These are phyloP conservation scores for Paramecium octaurelia DNA, from an alignment of 73 alveolate genomes.

Conservation along the genomic window DNA sequence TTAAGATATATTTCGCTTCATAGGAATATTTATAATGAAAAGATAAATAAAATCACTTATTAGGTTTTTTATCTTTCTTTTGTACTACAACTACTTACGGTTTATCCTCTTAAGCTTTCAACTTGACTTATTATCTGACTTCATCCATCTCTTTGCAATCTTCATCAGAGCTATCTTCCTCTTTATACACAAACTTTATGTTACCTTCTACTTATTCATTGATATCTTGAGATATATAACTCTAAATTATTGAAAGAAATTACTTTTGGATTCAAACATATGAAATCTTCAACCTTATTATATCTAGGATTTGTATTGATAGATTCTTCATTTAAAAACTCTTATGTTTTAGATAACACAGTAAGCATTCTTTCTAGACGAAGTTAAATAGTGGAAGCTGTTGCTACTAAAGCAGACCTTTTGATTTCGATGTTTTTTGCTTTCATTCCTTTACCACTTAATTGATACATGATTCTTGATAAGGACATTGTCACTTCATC, in stretches of 20 bases:
- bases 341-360: not conserved
- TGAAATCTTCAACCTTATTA: not conserved
- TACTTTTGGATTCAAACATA: constrained; percentile 16
- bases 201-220: not conserved
- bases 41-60: not conserved
- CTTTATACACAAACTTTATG: not conserved
- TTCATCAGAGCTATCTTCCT: not conserved
- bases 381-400: not conserved
- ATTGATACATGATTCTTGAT: not conserved
- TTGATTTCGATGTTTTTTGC: not conserved
- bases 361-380: constrained; percentile 25
- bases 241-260: not conserved
- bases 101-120: not conserved
- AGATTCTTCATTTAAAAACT: constrained; percentile 5
- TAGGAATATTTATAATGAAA: not conserved
- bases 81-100: not conserved
- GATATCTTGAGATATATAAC: not conserved
- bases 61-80: not conserved
- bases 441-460: not conserved
- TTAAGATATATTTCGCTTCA: not conserved
- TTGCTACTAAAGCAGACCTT: not conserved
- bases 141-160: not conserved
- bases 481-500: constrained; percentile 10
- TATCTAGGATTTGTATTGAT: not conserved
- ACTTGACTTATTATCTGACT: not conserved